Evolutionary conservation across 768 basidiomycete species (phyloP).

Genomic region (Stropharia rugosoannulata): DNA sequence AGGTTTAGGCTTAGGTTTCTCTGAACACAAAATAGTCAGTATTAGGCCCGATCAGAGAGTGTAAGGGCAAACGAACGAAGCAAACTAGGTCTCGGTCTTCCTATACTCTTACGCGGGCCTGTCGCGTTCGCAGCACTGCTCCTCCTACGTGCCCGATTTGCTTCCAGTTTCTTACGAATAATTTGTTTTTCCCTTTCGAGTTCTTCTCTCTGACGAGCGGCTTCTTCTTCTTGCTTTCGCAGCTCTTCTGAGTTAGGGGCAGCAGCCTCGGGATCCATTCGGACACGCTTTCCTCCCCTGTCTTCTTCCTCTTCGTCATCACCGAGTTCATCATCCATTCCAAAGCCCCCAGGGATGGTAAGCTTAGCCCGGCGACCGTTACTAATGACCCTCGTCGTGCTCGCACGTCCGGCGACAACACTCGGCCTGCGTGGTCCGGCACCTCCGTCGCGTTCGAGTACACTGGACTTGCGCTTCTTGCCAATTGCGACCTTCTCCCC

Average conservation of each 20-base stretch:
- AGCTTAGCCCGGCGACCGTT: slow-evolving; percentile 39
- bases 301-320: slow-evolving; percentile 37
- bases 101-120: slow-evolving; percentile 21
- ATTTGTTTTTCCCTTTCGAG: slow-evolving; percentile 54
- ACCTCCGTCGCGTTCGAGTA: slow-evolving; percentile 32
- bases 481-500: slow-evolving; percentile 25
- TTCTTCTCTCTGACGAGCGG: slow-evolving; percentile 44
- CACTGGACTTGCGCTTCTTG: slow-evolving; percentile 55
- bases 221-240: slow-evolving; percentile 36
- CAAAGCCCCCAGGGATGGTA: slow-evolving; percentile 58
- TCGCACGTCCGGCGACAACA: slow-evolving; percentile 27
- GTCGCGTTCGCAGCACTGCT: slow-evolving; percentile 57
- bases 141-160: slow-evolving; percentile 64
- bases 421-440: slow-evolving; percentile 23
- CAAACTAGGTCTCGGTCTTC: slow-evolving; percentile 26
- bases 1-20: slow-evolving; percentile 44
- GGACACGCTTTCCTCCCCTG: slow-evolving; percentile 31
- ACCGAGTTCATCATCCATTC: slow-evolving; percentile 49
- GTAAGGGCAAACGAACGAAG: slow-evolving; percentile 32
- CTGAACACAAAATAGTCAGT: slow-evolving; percentile 17
- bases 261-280: slow-evolving; percentile 32
- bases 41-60: slow-evolving; percentile 1
- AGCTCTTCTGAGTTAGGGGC: slow-evolving; percentile 23
- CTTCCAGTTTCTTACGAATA: slow-evolving; percentile 62
- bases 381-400: slow-evolving; percentile 48